Evolutionary conservation across 2,329 filamentous ascomycete genomes (phyloP), one percentile per base, ranked within the genome.

Genomic region (Fulvia fulva): DNA sequence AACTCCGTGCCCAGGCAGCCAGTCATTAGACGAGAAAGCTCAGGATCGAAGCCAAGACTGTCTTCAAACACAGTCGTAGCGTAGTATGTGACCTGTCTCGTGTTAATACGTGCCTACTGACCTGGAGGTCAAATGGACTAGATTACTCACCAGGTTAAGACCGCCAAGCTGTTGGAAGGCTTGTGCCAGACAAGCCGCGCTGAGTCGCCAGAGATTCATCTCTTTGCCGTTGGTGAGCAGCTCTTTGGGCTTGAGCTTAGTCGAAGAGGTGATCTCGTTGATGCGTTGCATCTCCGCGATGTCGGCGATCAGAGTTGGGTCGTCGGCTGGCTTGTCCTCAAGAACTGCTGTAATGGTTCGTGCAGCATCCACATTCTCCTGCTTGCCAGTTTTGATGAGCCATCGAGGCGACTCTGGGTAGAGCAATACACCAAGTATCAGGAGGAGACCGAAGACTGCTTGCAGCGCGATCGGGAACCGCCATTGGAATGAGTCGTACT

Each of bases 241-340:
- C 25, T 64, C 60, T 21, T 41, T 60, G 22, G 37, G 56, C 14
- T 54, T 63, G 12, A 57, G 54, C 41, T 55, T 54, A 77, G 63
- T 58, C 19, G 55, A 50, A 22, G 34, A 37, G 23, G 57, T 34
- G 25, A 57, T 26, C 8, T 23, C 51, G 21, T 60, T 64, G 41
- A 58, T 52, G 23, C 56, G 45, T 9, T 60, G 43, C 30, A 63
- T 63, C 22, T 62, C 55, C 37, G 58, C 46, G n/a, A 82, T 80
- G 71, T 89, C 83, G 8, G 80, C 67, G 44, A 80, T 76, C 1
- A 84, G 85, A 66, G 86, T 80, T 9, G 77, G 74, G 60, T 81
- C 78, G 44, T 85, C 79, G 80, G 61, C 53, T 45, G 81, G 65
- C 22, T 70, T 69, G 7, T 78, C 79, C 46, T 73, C 74, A 3